A percentile compares a stretch with the other conserved stretches of the same genome.
These are phyloP conservation scores for Xanthoparmelia taractica DNA, from an alignment of 495 filamentous ascomycete species.

Conservation along the genomic window DNA sequence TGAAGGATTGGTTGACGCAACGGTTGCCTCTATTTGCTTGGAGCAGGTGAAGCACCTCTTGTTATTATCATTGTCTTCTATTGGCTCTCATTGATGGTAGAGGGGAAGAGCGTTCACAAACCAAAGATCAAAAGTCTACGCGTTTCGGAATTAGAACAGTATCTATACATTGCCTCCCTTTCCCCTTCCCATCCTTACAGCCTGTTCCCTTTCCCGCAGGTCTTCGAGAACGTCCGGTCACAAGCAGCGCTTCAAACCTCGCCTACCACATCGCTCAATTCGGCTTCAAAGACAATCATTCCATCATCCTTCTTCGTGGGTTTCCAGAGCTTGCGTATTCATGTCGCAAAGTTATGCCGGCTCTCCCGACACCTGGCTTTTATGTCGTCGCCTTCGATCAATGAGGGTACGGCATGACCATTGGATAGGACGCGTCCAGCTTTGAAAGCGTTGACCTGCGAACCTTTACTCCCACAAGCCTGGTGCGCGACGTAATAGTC, in stretches of 20 bases:
- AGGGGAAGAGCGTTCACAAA: background rate
- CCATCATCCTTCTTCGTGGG: constrained; percentile 58
- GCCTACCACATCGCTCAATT: constrained; percentile 56
- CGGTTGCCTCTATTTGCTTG: too few species aligned
- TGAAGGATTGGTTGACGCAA: too few species aligned
- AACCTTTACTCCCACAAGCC: constrained; percentile 49
- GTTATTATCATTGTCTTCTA: background rate
- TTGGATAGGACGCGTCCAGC: constrained; percentile 47
- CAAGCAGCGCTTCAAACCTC: constrained; percentile 41
- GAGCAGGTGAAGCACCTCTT: background rate
- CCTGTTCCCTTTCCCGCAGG: constrained; percentile 48
- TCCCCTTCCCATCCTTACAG: constrained; percentile 5
- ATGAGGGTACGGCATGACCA: constrained; percentile 60
- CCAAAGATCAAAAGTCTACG: background rate
- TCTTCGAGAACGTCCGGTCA: constrained; percentile 44
- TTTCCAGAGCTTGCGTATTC: constrained; percentile 64
- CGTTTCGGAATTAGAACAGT: background rate
- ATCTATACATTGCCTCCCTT: background rate
- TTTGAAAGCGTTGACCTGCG: constrained; percentile 48
- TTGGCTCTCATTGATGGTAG: background rate
- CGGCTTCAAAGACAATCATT: constrained; percentile 41
- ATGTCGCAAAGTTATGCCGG: constrained; percentile 56
- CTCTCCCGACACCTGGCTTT: constrained; percentile 49
- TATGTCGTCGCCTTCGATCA: constrained; percentile 61
- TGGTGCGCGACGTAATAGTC: constrained; percentile 55